Evolutionary conservation across 768 basidiomycete genomes (phyloP), one percentile per base, ranked within the genome.

Genomic region (Trametes cubensis): DNA sequence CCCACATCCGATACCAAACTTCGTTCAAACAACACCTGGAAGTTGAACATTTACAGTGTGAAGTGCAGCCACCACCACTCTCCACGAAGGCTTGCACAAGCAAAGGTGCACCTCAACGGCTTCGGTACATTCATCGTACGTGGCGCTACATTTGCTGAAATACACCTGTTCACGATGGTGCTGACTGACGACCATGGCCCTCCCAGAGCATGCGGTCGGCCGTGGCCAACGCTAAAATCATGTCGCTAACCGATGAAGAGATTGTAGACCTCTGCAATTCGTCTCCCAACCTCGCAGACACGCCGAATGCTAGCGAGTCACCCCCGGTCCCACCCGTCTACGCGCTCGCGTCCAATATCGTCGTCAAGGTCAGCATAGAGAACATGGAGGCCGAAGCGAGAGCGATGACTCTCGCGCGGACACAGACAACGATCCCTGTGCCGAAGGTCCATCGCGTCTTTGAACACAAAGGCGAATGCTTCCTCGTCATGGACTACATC

Each of bases 381-480:
- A 13, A 26, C 7, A 23, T 20, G 8, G 25, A 48, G n/a, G 42
- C 21, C 21, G 58, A 63, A 40, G 52, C 53, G 13, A 38, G 26
- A 5, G 34, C 62, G 8, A 55, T 55, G 39, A n/a, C 8, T 2
- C 39, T 63, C 0, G 62, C 59, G 6, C 38, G 57, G 15, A 18
- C 42, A 20, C 46, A 14, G 21, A 63, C 62, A 14, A 41, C 30
- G 21, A 63, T 63, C 18, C 62, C 62, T 11, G 45, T 63, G 15
- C 62, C 62, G 6, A 38, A n/a, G 2, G 46, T 63, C 6, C 67
- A 65, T 45, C 68, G 70, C 6, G 72, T 63, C 28, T 70, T 65
- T 28, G 25, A n/a, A 10, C 51, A 56, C 14, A 17, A n/a, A 3
- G 17, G 20, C 4, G 5, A 40, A 0, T n/a, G 13, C 18, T 58